Evolutionary conservation across 2,329 filamentous ascomycete genomes (phyloP).

Genomic region (Paraconiothyrium sp.): DNA sequence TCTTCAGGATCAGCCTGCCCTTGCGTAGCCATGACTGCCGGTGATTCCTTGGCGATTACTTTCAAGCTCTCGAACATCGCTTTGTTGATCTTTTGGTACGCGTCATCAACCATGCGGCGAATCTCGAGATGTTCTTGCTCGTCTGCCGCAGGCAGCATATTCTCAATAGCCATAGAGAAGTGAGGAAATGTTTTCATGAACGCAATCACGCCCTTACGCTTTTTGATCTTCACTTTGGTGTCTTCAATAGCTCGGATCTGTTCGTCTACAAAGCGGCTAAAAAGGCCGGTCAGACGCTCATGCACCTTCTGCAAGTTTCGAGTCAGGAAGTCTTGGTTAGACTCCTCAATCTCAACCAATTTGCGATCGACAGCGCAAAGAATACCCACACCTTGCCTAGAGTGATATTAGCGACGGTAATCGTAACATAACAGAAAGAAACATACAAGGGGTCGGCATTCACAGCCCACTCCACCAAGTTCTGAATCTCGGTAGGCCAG

Average conservation of each 20-base stretch:
- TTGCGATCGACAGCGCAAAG: conserved; percentile 83
- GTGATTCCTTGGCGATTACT: conserved; percentile 83
- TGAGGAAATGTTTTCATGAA: conserved; percentile 94
- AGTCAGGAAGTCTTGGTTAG: conserved; percentile 91
- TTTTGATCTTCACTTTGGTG: conserved; percentile 98
- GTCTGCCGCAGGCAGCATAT: conserved; percentile 70
- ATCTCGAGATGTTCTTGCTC: conserved; percentile 70
- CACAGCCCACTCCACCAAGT: conserved; percentile 84
- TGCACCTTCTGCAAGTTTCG: conserved; percentile 82
- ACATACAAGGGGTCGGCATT: conserved; percentile 82
- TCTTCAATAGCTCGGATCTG: conserved; percentile 97
- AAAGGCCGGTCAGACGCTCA: conserved; percentile 75
- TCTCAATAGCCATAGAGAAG: conserved; percentile 85
- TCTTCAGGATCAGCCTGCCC: conserved; percentile 76
- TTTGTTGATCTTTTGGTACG: conserved; percentile 88
- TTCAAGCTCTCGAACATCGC: conserved; percentile 98
- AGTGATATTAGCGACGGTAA: conserved; percentile 30
- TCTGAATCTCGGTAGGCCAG: conserved; percentile 79
- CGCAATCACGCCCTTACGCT: conserved; percentile 93
- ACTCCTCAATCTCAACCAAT: conserved; percentile 80
- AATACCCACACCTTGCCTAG: conserved; percentile 87
- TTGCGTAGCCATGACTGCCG: conserved; percentile 62
- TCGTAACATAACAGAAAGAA: background rate
- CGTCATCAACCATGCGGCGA: conserved; percentile 81
- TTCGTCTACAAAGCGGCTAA: conserved; percentile 90